Conservation (phyloP, 179 eudicot species). For the Spergularia azorica region DNA sequence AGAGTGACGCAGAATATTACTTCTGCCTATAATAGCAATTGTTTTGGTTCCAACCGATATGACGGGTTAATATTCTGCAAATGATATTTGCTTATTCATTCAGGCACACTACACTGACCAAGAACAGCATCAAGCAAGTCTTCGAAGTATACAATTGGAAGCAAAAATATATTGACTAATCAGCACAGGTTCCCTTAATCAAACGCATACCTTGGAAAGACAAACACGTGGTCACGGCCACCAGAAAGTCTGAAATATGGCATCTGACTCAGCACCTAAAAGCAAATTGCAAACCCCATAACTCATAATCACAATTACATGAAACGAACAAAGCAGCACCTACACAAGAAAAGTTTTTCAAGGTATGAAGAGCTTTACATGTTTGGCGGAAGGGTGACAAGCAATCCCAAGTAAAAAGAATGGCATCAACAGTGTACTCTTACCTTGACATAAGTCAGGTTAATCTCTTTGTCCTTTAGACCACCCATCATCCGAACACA, state of each 20-base stretch:
- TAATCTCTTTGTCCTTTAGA: constrained; percentile 85
- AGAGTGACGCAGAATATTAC: no score
- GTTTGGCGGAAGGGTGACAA: background rate
- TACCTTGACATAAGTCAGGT: constrained; percentile 88
- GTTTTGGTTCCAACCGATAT: no score
- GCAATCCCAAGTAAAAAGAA: background rate
- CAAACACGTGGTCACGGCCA: constrained; percentile 88
- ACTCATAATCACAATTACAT: constrained; percentile 14
- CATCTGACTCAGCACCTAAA: constrained; percentile 95
- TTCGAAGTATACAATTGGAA: background rate
- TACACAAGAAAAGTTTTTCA: constrained; percentile 9
- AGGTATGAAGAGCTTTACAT: background rate
- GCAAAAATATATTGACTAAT: background rate
- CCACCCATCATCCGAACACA: constrained; percentile 97
- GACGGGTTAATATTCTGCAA: background rate
- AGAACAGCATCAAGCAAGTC: constrained; percentile 10
- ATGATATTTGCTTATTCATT: constrained; percentile 7
- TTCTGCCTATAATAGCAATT: no score
- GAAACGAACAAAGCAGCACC: constrained; percentile 7
- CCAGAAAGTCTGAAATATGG: constrained; percentile 91
- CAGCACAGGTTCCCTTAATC: background rate
- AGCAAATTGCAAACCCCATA: constrained; percentile 36
- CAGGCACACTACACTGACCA: background rate
- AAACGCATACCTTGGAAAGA: constrained; percentile 82
- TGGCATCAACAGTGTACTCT: background rate